These are phyloP conservation scores for Lactifluus rugatus DNA, from an alignment of 768 basidiomycete species.

Conservation along the genomic window DNA sequence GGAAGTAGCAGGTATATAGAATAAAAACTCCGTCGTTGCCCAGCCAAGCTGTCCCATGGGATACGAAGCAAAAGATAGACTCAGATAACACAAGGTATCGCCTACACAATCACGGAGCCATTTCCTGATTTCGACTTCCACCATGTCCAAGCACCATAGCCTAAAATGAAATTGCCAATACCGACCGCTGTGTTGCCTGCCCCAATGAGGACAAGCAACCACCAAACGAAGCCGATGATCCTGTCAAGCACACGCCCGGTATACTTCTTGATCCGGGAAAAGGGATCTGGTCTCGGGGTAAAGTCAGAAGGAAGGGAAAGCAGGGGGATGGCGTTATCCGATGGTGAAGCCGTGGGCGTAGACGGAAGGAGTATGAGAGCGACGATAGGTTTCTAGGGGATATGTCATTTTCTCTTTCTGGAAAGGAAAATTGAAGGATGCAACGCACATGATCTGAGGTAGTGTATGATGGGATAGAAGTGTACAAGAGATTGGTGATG, in stretches of 20 bases:
- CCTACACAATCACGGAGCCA: slow-evolving; percentile 3
- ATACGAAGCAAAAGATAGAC: neutral
- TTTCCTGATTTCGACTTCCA: slow-evolving; percentile 15
- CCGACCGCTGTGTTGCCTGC: slow-evolving; percentile 67
- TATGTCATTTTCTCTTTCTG: neutral
- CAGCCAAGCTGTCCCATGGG: neutral
- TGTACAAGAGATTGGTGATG: slow-evolving; percentile 63
- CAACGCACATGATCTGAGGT: slow-evolving; percentile 79
- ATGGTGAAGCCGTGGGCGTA: slow-evolving; percentile 23
- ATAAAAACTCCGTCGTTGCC: neutral
- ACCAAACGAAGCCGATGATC: slow-evolving; percentile 72
- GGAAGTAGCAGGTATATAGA: neutral
- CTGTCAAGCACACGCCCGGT: slow-evolving; percentile 62
- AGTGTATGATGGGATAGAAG: slow-evolving; percentile 72
- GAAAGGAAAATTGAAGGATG: neutral
- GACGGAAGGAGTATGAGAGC: slow-evolving; percentile 56
- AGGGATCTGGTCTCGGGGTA: slow-evolving; percentile 44
- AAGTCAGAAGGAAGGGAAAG: slow-evolving; percentile 44
- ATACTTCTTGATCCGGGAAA: slow-evolving; percentile 47
- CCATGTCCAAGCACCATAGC: slow-evolving; percentile 57
- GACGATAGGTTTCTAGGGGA: slow-evolving; percentile 74
- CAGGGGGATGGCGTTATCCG: slow-evolving; percentile 28
- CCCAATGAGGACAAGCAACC: slow-evolving; percentile 61
- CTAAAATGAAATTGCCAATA: slow-evolving; percentile 60
- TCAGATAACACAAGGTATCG: neutral